phyloP scores from a whole-genome alignment of 257 asterid genomes.

The Schizonepeta tenuifolia region DNA sequence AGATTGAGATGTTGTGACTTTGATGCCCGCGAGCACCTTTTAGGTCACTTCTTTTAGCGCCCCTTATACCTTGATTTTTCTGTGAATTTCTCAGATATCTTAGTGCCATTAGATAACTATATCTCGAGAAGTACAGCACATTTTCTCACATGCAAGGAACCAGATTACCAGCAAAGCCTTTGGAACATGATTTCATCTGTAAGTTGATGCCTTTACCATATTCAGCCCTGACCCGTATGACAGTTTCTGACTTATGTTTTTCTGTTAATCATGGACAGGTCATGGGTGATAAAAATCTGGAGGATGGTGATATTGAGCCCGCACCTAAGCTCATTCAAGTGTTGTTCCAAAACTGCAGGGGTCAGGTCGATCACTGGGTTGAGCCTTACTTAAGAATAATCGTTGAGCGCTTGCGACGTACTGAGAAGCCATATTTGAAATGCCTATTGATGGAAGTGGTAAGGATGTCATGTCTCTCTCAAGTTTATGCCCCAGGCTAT shows the following conservation, averaged over 20 bases:
- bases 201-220: constrained; percentile 43
- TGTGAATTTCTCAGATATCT: constrained; percentile 62
- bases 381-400: constrained; percentile 85
- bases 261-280: constrained; percentile 55
- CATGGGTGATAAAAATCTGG: constrained; percentile 85
- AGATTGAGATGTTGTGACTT: background rate
- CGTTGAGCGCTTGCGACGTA: constrained; percentile 80
- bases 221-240: constrained; percentile 8
- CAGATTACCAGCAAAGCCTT: constrained; percentile 98
- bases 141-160: constrained; percentile 91
- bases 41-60: constrained; percentile 18
- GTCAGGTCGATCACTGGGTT: constrained; percentile 96
- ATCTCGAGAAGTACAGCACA: constrained; percentile 91
- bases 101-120: constrained; percentile 95
- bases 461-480: constrained; percentile 10
- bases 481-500: background rate
- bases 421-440: constrained; percentile 75
- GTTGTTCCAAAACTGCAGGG: constrained; percentile 87
- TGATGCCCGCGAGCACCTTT: background rate
- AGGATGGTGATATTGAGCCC: constrained; percentile 94
- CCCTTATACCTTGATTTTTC: constrained; percentile 23
- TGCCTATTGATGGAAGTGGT: constrained; percentile 96
- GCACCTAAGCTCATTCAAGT: constrained; percentile 99
- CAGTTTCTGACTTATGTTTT: constrained; percentile 23
- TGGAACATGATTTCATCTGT: constrained; percentile 95